These are phyloP conservation scores for Barnettozyma siamensis DNA, from an alignment of 805 yeast species.

Conservation along the genomic window DNA sequence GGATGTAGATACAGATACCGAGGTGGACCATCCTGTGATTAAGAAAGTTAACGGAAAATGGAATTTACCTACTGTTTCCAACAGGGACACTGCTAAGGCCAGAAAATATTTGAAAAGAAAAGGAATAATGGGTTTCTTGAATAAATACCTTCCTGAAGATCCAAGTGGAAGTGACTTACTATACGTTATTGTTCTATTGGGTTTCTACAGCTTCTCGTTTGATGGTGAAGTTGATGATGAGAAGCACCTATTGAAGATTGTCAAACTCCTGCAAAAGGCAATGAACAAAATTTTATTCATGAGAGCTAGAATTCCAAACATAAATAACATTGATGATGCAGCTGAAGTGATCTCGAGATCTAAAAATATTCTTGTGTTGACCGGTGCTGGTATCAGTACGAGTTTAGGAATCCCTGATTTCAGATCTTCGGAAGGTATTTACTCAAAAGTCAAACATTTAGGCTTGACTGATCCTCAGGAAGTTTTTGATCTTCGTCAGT, in stretches of 20 bases:
- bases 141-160: slow-evolving; percentile 53
- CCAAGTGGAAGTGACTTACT: slow-evolving; percentile 55
- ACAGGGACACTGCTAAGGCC: slow-evolving; percentile 40
- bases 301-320: slow-evolving; percentile 48
- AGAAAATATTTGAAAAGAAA: slow-evolving; percentile 48
- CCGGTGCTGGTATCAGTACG: slow-evolving; percentile 94
- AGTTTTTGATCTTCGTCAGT: slow-evolving; percentile 71
- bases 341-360: slow-evolving; percentile 48
- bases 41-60: slow-evolving; percentile 29
- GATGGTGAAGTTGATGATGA: slow-evolving; percentile 36
- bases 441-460: slow-evolving; percentile 57
- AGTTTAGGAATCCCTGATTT: slow-evolving; percentile 89
- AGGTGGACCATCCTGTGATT: slow-evolving; percentile 4
- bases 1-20: not conserved
- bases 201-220: slow-evolving; percentile 37
- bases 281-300: slow-evolving; percentile 55
- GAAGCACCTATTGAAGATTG: slow-evolving; percentile 38
- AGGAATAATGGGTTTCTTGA: slow-evolving; percentile 58
- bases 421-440: slow-evolving; percentile 83
- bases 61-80: slow-evolving; percentile 33
- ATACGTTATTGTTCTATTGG: slow-evolving; percentile 54
- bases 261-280: slow-evolving; percentile 54
- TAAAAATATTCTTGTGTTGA: slow-evolving; percentile 60
- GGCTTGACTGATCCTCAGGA: slow-evolving; percentile 87
- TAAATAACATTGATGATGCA: slow-evolving; percentile 55